Conservation (phyloP, 1,284 basidiomycete genomes). For the Marasmius oreades region DNA sequence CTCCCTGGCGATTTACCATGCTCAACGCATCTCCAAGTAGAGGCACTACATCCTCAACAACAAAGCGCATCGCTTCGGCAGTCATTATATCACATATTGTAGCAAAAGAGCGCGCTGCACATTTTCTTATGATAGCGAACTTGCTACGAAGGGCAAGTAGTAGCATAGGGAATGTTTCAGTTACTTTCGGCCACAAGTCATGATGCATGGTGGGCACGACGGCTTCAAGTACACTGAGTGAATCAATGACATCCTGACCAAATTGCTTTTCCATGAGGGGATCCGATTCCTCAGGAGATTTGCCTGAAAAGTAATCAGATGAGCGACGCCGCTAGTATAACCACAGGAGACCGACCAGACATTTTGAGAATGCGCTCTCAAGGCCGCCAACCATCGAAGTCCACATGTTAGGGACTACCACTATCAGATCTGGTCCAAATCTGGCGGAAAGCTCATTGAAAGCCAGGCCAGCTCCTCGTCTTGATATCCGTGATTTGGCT, state of each 20-base stretch:
- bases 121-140: constrained; percentile 87
- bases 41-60: constrained; percentile 86
- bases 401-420: constrained; percentile 90
- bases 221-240: constrained; percentile 85
- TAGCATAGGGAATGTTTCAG: constrained; percentile 75
- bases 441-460: constrained; percentile 75
- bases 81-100: constrained; percentile 87
- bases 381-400: constrained; percentile 84
- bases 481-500: constrained; percentile 57
- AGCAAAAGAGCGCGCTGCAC: constrained; percentile 84
- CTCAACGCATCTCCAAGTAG: constrained; percentile 78
- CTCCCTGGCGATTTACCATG: constrained; percentile 84
- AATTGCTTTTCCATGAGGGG: constrained; percentile 61
- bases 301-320: constrained; percentile 31
- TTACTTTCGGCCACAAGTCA: constrained; percentile 66
- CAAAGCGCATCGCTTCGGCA: constrained; percentile 80
- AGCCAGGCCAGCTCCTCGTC: constrained; percentile 83
- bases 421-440: constrained; percentile 76
- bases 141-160: constrained; percentile 76
- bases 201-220: constrained; percentile 76
- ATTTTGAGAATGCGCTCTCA: constrained; percentile 61
- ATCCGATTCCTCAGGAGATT: constrained; percentile 52
- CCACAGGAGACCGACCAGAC: constrained; percentile 48
- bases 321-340: constrained; percentile 3
- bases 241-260: constrained; percentile 94